phyloP scores from a whole-genome alignment of 2,329 filamentous ascomycete species.

The Fusarium sp. region DNA sequence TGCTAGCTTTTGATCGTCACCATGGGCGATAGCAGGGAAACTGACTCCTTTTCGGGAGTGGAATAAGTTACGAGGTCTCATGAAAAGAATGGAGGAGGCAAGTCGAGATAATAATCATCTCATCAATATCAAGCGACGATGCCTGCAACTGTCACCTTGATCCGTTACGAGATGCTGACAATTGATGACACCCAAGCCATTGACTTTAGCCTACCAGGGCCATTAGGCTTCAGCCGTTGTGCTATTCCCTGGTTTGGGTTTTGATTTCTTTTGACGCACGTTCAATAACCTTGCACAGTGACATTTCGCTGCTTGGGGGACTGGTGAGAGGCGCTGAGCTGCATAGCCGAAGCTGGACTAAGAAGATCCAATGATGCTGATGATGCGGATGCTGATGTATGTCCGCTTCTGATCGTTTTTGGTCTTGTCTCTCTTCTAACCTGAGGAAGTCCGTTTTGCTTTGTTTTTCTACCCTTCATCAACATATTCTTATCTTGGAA shows the following conservation, averaged over 20 bases:
- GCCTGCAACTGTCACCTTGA: background rate
- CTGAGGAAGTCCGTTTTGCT: conserved; percentile 10
- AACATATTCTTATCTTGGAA: conserved; percentile 22
- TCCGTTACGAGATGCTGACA: conserved; percentile 39
- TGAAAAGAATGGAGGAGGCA: background rate
- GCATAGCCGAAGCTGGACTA: conserved; percentile 34
- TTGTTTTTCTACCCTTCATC: conserved; percentile 11
- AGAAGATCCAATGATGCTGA: conserved; percentile 34
- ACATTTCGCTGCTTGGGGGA: conserved; percentile 32
- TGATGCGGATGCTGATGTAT: conserved; percentile 27
- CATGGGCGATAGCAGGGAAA: background rate
- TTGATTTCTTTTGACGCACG: conserved; percentile 31
- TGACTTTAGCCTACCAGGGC: conserved; percentile 29
- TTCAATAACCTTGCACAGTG: conserved; percentile 38
- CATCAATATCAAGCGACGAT: conserved; percentile 16
- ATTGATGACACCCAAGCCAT: conserved; percentile 35
- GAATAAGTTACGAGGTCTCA: background rate
- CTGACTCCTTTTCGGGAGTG: background rate
- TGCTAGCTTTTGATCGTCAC: background rate
- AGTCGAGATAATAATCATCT: background rate
- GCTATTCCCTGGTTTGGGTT: conserved; percentile 35
- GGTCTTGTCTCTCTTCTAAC: background rate
- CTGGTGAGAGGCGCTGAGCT: conserved; percentile 15
- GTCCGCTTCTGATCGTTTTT: conserved; percentile 5
- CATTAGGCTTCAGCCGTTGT: conserved; percentile 36